These are phyloP conservation scores for Malus asiatica DNA, from an alignment of 306 rosid species.

Conservation along the genomic window DNA sequence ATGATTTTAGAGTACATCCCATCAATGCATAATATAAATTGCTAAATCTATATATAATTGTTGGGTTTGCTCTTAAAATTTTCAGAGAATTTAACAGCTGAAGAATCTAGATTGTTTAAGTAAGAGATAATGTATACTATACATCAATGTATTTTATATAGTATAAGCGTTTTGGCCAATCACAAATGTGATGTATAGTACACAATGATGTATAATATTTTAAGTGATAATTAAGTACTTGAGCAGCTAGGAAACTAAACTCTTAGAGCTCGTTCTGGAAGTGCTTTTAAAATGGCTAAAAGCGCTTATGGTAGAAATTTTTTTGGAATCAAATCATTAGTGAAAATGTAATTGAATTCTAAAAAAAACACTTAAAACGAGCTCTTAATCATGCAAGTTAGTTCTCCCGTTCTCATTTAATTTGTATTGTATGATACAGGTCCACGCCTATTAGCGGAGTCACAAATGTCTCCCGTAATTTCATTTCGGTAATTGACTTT, in stretches of 20 bases:
- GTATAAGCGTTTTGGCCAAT: too few relatives aligned
- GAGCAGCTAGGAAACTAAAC: neutral
- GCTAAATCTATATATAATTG: neutral
- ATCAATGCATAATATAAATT: neutral
- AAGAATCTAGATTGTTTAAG: too few relatives aligned
- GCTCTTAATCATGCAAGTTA: neutral
- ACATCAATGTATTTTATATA: too few relatives aligned
- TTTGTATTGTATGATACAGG: constrained; percentile 28
- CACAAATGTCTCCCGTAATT: constrained; percentile 51
- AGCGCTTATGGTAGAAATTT: too few relatives aligned
- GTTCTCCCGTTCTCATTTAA: neutral
- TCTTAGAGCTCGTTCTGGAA: too few relatives aligned
- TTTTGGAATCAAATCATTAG: too few relatives aligned
- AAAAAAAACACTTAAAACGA: too few relatives aligned
- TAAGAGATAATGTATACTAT: neutral
- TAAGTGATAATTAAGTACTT: neutral
- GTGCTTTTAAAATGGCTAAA: too few relatives aligned
- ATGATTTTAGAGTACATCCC: neutral
- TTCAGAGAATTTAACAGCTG: neutral
- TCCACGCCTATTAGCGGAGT: constrained; percentile 40
- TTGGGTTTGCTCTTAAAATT: neutral
- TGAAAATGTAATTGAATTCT: too few relatives aligned
- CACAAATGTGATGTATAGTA: neutral
- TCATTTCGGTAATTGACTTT: constrained; percentile 33
- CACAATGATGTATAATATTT: too few relatives aligned